These are phyloP conservation scores for Podospora pseudocomata DNA, from an alignment of 495 filamentous ascomycete species.

Conservation along the genomic window DNA sequence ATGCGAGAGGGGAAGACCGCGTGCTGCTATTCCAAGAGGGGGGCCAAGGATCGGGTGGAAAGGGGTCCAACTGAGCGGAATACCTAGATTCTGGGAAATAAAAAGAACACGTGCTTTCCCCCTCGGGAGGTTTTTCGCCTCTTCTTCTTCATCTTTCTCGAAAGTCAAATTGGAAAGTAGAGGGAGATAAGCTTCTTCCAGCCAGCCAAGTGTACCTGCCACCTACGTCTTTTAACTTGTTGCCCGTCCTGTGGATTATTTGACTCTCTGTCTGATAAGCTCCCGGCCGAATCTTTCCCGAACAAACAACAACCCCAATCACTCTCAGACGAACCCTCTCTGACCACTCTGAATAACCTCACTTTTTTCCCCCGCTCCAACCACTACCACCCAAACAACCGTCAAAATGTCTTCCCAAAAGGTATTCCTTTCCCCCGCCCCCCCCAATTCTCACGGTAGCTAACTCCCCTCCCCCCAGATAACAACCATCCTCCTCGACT, in stretches of 20 bases:
- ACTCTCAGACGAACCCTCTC: background rate
- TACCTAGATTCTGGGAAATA: background rate
- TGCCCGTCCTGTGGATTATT: background rate
- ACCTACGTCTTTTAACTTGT: background rate
- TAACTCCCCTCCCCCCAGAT: conserved; percentile 21
- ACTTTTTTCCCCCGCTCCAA: background rate
- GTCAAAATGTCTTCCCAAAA: conserved; percentile 17
- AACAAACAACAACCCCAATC: background rate
- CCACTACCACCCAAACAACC: background rate
- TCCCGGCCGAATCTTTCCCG: background rate
- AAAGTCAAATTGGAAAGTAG: background rate
- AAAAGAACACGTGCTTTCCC: background rate
- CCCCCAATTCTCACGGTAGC: background rate
- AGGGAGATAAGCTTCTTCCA: background rate
- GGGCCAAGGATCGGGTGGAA: no score
- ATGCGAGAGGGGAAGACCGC: background rate
- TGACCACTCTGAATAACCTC: background rate
- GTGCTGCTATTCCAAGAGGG: background rate
- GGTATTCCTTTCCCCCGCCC: conserved; percentile 4
- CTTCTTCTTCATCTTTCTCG: background rate
- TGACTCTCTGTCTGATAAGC: background rate
- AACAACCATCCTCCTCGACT: conserved; percentile 76
- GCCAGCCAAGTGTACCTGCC: background rate
- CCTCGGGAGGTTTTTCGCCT: background rate
- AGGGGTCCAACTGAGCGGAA: background rate